Evolutionary conservation across 116 monocot genomes (phyloP), one percentile per base, ranked within the genome.

Genomic region (Phalaenopsis hybrid): DNA sequence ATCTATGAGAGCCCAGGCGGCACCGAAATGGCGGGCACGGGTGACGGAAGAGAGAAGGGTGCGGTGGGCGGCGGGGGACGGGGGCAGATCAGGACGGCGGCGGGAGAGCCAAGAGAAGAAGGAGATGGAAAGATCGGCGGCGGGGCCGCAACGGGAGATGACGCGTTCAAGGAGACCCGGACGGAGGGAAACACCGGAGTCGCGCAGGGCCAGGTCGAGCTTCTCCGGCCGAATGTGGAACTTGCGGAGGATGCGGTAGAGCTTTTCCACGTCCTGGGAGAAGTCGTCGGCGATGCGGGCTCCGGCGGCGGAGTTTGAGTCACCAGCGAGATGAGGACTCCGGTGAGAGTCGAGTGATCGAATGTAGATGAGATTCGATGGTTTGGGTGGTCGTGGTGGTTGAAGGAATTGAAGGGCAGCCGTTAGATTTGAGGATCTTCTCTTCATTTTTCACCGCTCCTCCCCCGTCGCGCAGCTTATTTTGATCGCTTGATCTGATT

Each of bases 211-310:
- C 46, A 82, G 76, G 41, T 79, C 81, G 49, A 96, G 89, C 82
- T 90, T 87, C 12, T 75, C 61, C 0, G 89, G 91, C 16, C 84
- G 81, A 45, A 87, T 44, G 76, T 96, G 96, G 85, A 88, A 85
- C 81, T 82, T 85, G 25, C 91, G 88, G 83, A 96, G 92, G 79
- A 92, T 87, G 20, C 93, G 93, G 80, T 96, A 96, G 65, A 92
- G 74, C 72, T 81, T 84, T 80, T 96, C 93, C 33, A 90, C 93
- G 79, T 89, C 86, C 17, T 72, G 31, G 61, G 78, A 15, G 57
- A 79, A 10, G 18, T 44, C 44, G 57, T 43, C 46, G 15, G 7
- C n/a, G 79, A 1, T 7, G 80, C 77, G 9, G 78, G 21, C 12
- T 57, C 44, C 45, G 45, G 17, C 63, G 78, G 8, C 13, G 18